Evolutionary conservation across 2,329 filamentous ascomycete genomes (phyloP), one percentile per base, ranked within the genome.

Genomic region (Xylariaceae sp.): DNA sequence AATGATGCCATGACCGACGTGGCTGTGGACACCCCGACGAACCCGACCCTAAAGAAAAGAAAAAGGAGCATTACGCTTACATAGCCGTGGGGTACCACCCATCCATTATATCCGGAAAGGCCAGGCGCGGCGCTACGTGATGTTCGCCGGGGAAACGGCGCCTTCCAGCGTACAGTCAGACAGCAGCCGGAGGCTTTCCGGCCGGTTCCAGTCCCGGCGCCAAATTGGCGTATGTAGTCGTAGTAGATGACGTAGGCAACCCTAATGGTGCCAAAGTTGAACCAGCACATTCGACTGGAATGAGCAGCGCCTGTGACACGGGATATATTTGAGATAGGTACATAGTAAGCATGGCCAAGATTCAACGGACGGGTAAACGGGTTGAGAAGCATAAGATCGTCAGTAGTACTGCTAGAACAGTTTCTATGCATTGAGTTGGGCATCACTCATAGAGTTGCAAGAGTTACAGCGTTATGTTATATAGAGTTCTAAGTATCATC

Each of bases 191-290:
- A 18, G 52, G 39, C 8, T 49, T 51, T 5, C 51, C 53, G 22
- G 3, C 50, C 32, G 58, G 56, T 42, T 54, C 41, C 2, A 61
- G 44, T 1, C 56, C 58, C 12, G 59, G 49, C 56, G 59, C 55
- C 36, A 44, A 46, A 44, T 55, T 42, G 2, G 30, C 45, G 16
- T 51, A 21, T 8, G 18, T 42, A 22, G 42, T 61, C 60, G 49
- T 37, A 54, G 39, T 58, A 60, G 13, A 48, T 54, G 40, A 55
- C 49, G 52, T 61, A n/a, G n/a, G n/a, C n/a, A 62, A 42, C 51
- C 46, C 4, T 13, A 62, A 52, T 12, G 58, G 54, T n/a, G 54
- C 54, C 1, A 62, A 58, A 9, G 52, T 42, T 21, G 18, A 60
- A 16, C 26, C 26, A 8, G 4, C 26, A 8, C 26, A 26, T 26